Base-by-base conservation (phyloP, 139 green algal genomes). In the Chlamydomonas eustigma region DNA sequence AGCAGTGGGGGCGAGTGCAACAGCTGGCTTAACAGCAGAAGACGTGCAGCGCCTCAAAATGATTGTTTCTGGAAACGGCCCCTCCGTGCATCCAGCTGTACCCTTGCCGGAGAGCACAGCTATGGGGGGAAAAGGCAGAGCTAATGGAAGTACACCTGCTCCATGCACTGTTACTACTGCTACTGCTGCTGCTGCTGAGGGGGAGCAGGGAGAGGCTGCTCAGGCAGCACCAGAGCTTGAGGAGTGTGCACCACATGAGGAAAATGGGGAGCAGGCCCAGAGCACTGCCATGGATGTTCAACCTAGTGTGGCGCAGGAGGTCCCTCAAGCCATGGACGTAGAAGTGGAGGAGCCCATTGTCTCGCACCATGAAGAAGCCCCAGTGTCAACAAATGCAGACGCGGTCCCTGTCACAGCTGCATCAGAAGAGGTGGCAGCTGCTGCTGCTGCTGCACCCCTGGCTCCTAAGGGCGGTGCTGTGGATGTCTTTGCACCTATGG, bases 41-140 rank as follows among this genome's bases (percentile, higher is more conserved):
- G 90, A 95, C 76, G 78, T 72, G 0, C 64, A 80, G 30, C 87
- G 89, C 2, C 79, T 90, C 25, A 71, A 75, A 25, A 64, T 87
- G 38, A 52, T 89, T 18, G 71, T 76, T 4, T 75, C 71, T 4
- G 84, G 79, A 36, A 36, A 67, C 31, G 39, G 35, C 24, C 64
- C 44, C 1, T n/a, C 65, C 4, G 65, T 50, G 65, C 65, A 72
- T 31, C 65, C 65, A 22, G 22, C 32, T 6, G 31, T 39, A 25
- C 65, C 65, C 3, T 31, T 72, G 33, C 52, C 52, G 12, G 52
- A 68, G 12, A 68, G 12, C 44, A 28, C 44, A 58, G 44, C 44
- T n/a, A n/a, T n/a, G n/a, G n/a, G n/a, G n/a, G n/a, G n/a, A n/a
- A n/a, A n/a, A n/a, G n/a, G n/a, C n/a, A n/a, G n/a, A n/a, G n/a